Percentiles rank a stretch among this genome's conserved stretches.
phyloP scores from a whole-genome alignment of 345 rosid genomes.

The Aegle marmelos region DNA sequence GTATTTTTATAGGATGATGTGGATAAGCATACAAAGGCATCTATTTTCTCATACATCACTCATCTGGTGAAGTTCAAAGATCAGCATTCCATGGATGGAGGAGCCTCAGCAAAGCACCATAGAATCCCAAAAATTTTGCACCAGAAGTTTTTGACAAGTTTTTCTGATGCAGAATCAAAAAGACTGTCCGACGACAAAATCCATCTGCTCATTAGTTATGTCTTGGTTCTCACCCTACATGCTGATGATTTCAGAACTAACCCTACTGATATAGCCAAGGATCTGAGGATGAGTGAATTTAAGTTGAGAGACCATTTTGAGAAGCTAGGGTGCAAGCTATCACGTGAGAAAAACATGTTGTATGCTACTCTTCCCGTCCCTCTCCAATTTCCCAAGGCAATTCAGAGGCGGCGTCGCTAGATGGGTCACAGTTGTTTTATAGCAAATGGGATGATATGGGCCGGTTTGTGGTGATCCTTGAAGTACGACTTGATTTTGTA shows the following conservation, averaged over 20 bases:
- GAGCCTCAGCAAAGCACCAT: constrained; percentile 55
- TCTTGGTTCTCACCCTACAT: constrained; percentile 69
- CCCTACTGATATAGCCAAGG: constrained; percentile 67
- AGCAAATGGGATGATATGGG: background rate
- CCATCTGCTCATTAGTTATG: constrained; percentile 72
- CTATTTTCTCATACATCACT: constrained; percentile 52
- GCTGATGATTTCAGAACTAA: constrained; percentile 64
- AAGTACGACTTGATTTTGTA: background rate
- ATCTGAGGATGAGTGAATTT: constrained; percentile 51
- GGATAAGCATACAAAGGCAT: constrained; percentile 40
- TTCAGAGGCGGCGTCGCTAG: constrained; percentile 35
- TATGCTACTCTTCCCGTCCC: constrained; percentile 61
- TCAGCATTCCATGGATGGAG: constrained; percentile 45
- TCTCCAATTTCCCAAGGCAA: constrained; percentile 47
- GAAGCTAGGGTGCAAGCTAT: constrained; percentile 74
- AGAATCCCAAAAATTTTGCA: constrained; percentile 51
- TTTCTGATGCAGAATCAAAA: constrained; percentile 37
- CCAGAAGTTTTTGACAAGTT: constrained; percentile 47
- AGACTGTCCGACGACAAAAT: constrained; percentile 45
- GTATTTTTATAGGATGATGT: constrained; percentile 46
- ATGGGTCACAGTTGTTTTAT: background rate
- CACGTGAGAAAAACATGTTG: constrained; percentile 19
- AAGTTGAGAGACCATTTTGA: constrained; percentile 49
- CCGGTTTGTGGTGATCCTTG: background rate
- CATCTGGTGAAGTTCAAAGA: constrained; percentile 88